Evolutionary conservation across 257 asterid species (phyloP), one percentile per base, ranked within the genome.

Genomic region (Solanum clarkiae): DNA sequence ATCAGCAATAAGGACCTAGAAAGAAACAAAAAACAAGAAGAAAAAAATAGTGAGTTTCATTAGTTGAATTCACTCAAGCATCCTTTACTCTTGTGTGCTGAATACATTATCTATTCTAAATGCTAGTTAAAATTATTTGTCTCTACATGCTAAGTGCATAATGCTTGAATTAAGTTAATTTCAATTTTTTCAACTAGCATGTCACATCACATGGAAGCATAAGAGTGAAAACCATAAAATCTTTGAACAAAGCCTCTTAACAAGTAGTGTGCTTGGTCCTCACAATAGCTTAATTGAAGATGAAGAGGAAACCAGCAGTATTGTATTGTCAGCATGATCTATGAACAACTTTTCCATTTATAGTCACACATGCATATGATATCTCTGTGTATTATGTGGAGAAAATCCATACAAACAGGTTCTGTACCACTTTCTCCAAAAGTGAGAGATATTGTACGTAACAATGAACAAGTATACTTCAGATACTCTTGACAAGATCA

Each of bases 1-100:
- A 85, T 93, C 98, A 66, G 99, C 98, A 82, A 95, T 86, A 89
- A 95, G 98, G 84, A 97, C 97, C 98, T 97, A 20, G 68, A 79
- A 54, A 22, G 66, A 79, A 77, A 53, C n/a, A 29, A 26, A 79
- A 79, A 53, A 53, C 65, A 79, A 26, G 22, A 79, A 16, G 65
- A 79, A 10, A 9, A 51, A 77, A 29, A 79, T 79, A 53, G 63
- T 79, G 65, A 79, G 29, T 10, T 79, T 3, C 65, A 79, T 53
- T 53, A 47, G 45, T 79, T 79, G 26, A 65, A 79, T 17, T 53
- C 0, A 22, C 42, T 47, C 45, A 32, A 49, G 62, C 62, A 24
- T 24, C 10, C 26, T 49, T 24, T 14, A 9, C 65, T 53, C 47
- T 29, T 16, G 22, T 79, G 26, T 53, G 65, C 49, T 79, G 22